Conservation (phyloP, 768 basidiomycete genomes). For the Suillus lakei region DNA sequence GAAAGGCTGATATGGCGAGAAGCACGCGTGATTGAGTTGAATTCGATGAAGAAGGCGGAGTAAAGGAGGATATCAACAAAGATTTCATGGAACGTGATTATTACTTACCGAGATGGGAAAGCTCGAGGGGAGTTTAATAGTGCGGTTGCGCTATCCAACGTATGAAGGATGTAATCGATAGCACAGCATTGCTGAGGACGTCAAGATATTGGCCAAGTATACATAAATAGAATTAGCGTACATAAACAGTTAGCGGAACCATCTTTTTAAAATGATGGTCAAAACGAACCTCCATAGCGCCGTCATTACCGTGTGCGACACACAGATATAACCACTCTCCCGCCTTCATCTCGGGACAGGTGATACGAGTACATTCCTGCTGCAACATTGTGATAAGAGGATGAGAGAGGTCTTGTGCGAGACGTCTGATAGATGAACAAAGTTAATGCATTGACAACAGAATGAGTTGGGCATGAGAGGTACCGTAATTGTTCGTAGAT, state of each 20-base stretch:
- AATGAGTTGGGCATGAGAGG: constrained; percentile 14
- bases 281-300: constrained; percentile 78
- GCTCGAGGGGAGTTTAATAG: constrained; percentile 88
- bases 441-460: constrained; percentile 6
- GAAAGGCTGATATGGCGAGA: constrained; percentile 57
- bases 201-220: constrained; percentile 19
- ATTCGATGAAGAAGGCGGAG: constrained; percentile 22
- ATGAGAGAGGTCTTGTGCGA: constrained; percentile 86
- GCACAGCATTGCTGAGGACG: constrained; percentile 85
- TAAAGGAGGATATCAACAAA: constrained; percentile 15
- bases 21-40: constrained; percentile 3
- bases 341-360: constrained; percentile 99
- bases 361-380: constrained; percentile 81
- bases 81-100: constrained; percentile 16
- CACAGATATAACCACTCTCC: constrained; percentile 97
- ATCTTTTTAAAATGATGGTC: constrained; percentile 4
- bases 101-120: constrained; percentile 84
- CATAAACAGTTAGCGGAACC: constrained; percentile 5
- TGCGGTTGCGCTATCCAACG: constrained; percentile 91
- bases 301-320: constrained; percentile 90
- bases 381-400: constrained; percentile 86
- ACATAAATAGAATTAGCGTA: too few relatives aligned
- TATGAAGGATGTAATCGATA: constrained; percentile 94
- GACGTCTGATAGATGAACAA: constrained; percentile 54
- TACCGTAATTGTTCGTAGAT: constrained; percentile 72